phyloP scores from a whole-genome alignment of 2,329 filamentous ascomycete species.

The Trematosphaeria pertusa region DNA sequence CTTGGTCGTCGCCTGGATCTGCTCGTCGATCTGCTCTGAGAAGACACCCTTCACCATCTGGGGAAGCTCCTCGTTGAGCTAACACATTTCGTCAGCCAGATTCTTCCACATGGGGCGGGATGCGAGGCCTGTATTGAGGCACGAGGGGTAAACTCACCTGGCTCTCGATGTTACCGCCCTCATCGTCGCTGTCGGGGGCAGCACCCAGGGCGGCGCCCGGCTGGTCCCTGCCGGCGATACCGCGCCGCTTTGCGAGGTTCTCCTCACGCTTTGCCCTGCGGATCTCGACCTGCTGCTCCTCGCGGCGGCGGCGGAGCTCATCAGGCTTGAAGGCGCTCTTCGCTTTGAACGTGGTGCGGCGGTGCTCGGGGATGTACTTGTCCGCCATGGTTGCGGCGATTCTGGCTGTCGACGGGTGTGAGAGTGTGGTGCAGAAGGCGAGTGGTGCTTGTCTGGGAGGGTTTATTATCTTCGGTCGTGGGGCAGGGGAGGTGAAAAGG shows the following conservation, averaged over 20 bases:
- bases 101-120: neutral
- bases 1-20: conserved; percentile 97
- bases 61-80: conserved; percentile 98
- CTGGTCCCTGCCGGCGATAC: conserved; percentile 78
- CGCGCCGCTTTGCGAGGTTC: conserved; percentile 97
- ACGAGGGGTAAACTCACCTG: conserved; percentile 71
- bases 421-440: conserved; percentile 21
- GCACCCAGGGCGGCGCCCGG: conserved; percentile 84
- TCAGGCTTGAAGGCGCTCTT: conserved; percentile 99
- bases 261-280: conserved; percentile 98
- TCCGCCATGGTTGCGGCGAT: conserved; percentile 79
- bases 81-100: conserved; percentile 22
- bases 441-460: conserved; percentile 43
- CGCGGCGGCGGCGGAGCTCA: conserved; percentile 95
- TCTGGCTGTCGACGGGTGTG: conserved; percentile 22
- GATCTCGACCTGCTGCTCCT: conserved; percentile 99
- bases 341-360: conserved; percentile 98
- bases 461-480: conserved; percentile 40
- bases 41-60: conserved; percentile 98
- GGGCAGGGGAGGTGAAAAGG: conserved; percentile 45
- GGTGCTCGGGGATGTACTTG: conserved; percentile 99
- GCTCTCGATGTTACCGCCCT: conserved; percentile 90
- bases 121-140: neutral
- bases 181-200: conserved; percentile 96
- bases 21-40: conserved; percentile 96